Percentiles rank a stretch among this genome's conserved stretches.
phyloP scores from a whole-genome alignment of 805 yeast species.

The Wickerhamiella musiphila region DNA sequence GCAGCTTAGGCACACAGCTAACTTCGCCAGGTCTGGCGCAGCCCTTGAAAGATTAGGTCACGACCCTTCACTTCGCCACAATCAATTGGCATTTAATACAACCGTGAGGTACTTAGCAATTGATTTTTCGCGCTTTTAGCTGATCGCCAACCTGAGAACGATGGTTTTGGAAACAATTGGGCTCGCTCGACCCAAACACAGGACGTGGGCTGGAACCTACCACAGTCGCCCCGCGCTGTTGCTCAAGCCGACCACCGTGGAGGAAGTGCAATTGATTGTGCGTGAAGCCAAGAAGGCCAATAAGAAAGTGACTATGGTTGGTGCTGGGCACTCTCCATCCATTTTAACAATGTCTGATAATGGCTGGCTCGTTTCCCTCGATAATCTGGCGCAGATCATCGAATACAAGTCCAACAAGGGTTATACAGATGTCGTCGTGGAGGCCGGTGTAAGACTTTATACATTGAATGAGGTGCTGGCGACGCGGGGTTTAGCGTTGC shows the following conservation, averaged over 20 bases:
- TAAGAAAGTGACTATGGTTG: conserved; percentile 66
- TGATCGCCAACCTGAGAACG: no score
- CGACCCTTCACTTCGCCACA: no score
- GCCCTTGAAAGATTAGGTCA: no score
- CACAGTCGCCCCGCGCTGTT: conserved; percentile 55
- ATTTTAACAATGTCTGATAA: conserved; percentile 73
- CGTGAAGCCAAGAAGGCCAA: conserved; percentile 38
- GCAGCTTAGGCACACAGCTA: no score
- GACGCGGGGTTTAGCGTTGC: conserved; percentile 55
- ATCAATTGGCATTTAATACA: no score
- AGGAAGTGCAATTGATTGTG: conserved; percentile 54
- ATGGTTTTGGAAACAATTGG: no score
- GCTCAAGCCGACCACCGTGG: conserved; percentile 57
- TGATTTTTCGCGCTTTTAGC: no score
- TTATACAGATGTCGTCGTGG: conserved; percentile 82
- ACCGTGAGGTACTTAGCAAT: no score
- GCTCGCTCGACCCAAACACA: conserved; percentile 30
- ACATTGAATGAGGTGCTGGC: conserved; percentile 56
- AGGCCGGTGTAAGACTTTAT: conserved; percentile 72
- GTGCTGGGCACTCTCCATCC: conserved; percentile 92
- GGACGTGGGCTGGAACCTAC: conserved; percentile 88
- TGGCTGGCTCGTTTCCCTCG: conserved; percentile 80
- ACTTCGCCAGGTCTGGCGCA: no score
- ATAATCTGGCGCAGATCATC: conserved; percentile 45
- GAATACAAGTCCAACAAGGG: conserved; percentile 35